Evolutionary conservation across 345 rosid genomes (phyloP).

Genomic region (Brassica napus): Da-Ae NC_063445.1:28139001-28139500

Average conservation of each 20-base stretch:
- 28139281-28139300: not conserved
- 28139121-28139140: conserved; percentile 35
- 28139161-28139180: not conserved
- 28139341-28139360: not conserved
- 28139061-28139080: conserved; percentile 22
- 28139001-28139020: conserved; percentile 35
- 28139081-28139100: conserved; percentile 22
- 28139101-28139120: conserved; percentile 39
- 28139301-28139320: not conserved
- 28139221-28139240: not conserved
- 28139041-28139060: conserved; percentile 20
- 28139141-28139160: not conserved
- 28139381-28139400: too few species aligned
- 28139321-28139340: not conserved
- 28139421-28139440: too few species aligned
- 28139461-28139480: not conserved
- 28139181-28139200: not conserved
- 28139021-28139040: conserved; percentile 17
- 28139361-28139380: too few species aligned
- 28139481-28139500: not conserved
- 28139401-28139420: too few species aligned
- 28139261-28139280: not conserved
- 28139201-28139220: not conserved
- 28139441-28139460: not conserved
- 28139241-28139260: not conserved